Evolutionary conservation across 192 early-diverging fungal genomes (phyloP).

Genomic region (Chytriomyces hyalinus): DNA sequence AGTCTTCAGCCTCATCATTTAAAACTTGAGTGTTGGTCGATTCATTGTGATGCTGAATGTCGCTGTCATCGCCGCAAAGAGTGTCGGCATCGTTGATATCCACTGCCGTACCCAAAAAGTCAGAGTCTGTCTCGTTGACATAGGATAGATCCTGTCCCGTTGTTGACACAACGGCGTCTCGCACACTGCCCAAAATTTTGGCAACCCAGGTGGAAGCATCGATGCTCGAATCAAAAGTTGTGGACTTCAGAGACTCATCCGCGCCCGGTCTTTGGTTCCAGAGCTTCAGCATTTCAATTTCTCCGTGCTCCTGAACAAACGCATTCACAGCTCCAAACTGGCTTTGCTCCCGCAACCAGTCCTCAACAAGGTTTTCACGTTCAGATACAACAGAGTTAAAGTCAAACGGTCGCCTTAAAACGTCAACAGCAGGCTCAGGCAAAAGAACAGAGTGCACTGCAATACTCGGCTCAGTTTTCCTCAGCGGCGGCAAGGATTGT

Average conservation of each 20-base stretch:
- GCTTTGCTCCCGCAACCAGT: neutral
- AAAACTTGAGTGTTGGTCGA: neutral
- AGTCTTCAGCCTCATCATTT: neutral
- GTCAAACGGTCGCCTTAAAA: neutral
- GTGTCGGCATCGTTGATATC: neutral
- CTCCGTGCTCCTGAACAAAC: neutral
- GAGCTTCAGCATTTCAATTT: conserved; percentile 15
- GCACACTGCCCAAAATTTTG: no score
- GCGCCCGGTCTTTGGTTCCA: neutral
- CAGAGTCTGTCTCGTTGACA: neutral
- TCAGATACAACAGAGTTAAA: neutral
- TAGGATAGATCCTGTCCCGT: no score
- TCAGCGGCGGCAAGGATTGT: neutral
- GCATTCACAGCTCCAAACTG: no score
- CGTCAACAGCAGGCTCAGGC: neutral
- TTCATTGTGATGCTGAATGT: no score
- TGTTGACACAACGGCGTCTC: neutral
- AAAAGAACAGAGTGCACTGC: conserved; percentile 18
- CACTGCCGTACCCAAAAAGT: neutral
- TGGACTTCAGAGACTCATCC: neutral
- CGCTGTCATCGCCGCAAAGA: neutral
- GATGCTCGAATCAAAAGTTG: no score
- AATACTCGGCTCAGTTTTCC: neutral
- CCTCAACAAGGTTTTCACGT: neutral
- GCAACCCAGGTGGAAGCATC: no score